These are phyloP conservation scores for Ustilago hordei DNA, from an alignment of 1,284 basidiomycete genomes.

Conservation along the genomic window DNA sequence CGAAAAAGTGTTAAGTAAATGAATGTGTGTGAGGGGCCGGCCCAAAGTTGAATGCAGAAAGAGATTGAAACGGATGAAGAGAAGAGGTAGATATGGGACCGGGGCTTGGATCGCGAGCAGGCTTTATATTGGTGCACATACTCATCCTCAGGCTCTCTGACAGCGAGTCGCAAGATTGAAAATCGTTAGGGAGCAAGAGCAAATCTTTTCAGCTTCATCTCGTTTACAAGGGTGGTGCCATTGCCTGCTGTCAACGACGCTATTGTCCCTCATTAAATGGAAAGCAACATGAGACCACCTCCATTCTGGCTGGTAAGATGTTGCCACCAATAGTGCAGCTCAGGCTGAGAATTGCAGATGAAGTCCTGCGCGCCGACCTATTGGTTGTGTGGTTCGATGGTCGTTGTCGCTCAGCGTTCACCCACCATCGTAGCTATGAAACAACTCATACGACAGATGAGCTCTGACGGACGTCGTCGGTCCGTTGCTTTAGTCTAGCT, in stretches of 20 bases:
- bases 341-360: not conserved
- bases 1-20: not conserved
- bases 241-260: no score
- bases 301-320: not conserved
- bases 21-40: conserved; percentile 32
- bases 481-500: not conserved
- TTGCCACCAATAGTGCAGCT: not conserved
- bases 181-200: not conserved
- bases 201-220: not conserved
- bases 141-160: not conserved
- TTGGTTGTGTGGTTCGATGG: not conserved
- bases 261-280: not conserved
- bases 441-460: not conserved
- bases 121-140: not conserved
- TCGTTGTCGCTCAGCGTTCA: not conserved
- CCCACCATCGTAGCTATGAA: not conserved
- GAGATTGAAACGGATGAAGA: not conserved
- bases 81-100: not conserved
- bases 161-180: not conserved
- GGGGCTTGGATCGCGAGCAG: not conserved
- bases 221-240: not conserved
- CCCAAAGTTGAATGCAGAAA: conserved; percentile 9
- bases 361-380: not conserved
- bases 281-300: no score
- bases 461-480: not conserved